Evolutionary conservation across 768 basidiomycete species (phyloP).

Genomic region (Mrakia frigida): DNA sequence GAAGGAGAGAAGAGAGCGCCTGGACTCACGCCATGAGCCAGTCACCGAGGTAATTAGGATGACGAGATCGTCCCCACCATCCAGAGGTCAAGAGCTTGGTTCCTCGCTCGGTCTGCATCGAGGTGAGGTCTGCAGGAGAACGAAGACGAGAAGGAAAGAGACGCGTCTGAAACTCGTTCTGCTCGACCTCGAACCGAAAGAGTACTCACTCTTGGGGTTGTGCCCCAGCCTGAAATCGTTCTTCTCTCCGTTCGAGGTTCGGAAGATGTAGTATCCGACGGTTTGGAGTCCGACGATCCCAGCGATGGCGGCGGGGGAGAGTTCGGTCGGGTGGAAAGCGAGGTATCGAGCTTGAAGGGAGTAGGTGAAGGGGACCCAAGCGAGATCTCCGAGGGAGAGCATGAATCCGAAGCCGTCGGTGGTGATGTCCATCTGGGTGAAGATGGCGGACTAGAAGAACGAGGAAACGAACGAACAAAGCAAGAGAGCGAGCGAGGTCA

Average conservation of each 20-base stretch:
- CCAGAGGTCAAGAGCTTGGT: constrained; percentile 88
- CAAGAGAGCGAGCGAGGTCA: neutral
- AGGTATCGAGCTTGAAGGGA: constrained; percentile 90
- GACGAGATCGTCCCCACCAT: constrained; percentile 93
- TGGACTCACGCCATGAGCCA: constrained; percentile 46
- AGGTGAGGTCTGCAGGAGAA: constrained; percentile 59
- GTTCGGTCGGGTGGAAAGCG: constrained; percentile 76
- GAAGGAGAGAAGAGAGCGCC: neutral
- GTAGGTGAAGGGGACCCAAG: constrained; percentile 89
- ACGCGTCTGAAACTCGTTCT: neutral
- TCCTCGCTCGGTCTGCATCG: constrained; percentile 73
- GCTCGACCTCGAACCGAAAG: neutral
- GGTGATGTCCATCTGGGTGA: constrained; percentile 96
- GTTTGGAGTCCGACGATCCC: constrained; percentile 61
- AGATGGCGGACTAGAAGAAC: constrained; percentile 62
- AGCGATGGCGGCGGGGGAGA: constrained; percentile 58
- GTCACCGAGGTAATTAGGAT: constrained; percentile 53
- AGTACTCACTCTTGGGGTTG: constrained; percentile 78
- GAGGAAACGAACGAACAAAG: no score
- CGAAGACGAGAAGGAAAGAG: neutral
- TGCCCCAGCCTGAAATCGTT: constrained; percentile 87
- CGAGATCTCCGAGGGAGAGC: constrained; percentile 85
- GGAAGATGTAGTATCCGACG: constrained; percentile 85
- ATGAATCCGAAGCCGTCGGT: constrained; percentile 98
- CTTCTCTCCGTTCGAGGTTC: constrained; percentile 83